Evolutionary conservation across 2,329 filamentous ascomycete species (phyloP).

Genomic region (Capronia americana): DNA sequence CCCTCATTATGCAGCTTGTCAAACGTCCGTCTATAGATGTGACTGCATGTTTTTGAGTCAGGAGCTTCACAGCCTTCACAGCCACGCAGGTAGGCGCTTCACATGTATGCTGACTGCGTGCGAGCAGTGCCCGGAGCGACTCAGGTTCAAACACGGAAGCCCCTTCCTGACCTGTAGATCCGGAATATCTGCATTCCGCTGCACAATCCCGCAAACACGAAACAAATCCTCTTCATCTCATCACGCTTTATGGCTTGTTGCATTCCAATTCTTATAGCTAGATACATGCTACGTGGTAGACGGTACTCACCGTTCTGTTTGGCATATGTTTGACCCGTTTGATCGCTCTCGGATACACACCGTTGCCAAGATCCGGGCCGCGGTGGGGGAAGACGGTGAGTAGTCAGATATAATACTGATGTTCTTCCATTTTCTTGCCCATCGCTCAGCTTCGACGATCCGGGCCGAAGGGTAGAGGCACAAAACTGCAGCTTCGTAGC

Average conservation of each 20-base stretch:
- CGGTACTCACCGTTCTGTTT: constrained; percentile 23
- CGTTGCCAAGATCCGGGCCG: constrained; percentile 22
- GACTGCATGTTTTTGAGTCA: not conserved
- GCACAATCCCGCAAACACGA: constrained; percentile 27
- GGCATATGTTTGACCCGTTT: constrained; percentile 26
- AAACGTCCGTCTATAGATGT: constrained; percentile 13
- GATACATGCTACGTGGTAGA: not conserved
- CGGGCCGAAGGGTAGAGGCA: not conserved
- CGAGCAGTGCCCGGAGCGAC: constrained; percentile 15
- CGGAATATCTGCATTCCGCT: constrained; percentile 29
- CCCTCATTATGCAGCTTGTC: constrained; percentile 4
- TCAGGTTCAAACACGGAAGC: constrained; percentile 29
- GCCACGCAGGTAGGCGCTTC: constrained; percentile 19
- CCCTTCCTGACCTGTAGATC: constrained; percentile 17
- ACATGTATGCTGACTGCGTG: constrained; percentile 9
- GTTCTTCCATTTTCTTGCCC: not conserved
- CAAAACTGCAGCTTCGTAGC: not conserved
- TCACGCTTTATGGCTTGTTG: constrained; percentile 7
- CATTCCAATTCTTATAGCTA: constrained; percentile 5
- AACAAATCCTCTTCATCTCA: constrained; percentile 20
- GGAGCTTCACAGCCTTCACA: not conserved
- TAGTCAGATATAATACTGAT: constrained; percentile 9
- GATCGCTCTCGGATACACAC: constrained; percentile 24
- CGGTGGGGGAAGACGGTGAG: constrained; percentile 1
- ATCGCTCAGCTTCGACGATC: not conserved